Base-by-base conservation (phyloP, 1,284 basidiomycete species). In the Papiliotrema terrestris region DNA sequence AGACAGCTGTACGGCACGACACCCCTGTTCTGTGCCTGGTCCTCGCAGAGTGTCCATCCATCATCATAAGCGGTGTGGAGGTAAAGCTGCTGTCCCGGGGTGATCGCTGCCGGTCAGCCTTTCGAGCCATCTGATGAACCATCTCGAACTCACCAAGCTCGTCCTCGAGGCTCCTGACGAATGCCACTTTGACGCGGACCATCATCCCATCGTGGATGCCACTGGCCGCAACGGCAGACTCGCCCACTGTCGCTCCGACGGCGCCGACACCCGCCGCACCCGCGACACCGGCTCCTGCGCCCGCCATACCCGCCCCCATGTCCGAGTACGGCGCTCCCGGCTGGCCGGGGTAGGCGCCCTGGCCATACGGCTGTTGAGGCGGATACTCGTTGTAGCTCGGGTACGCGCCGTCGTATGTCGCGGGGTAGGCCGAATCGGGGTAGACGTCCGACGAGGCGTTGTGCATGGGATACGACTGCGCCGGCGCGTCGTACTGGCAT, bases 11-110 rank as follows among this genome's bases (percentile, higher is more conserved):
- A 46, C 25, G 75, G 75, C 11, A 77, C 75, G 15, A 76, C 73
- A 35, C 75, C 75, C 25, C 67, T 56, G 56, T 68, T 69, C 52
- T 68, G 64, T 32, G 63, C 60, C 43, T 69, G 63, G 55, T 74
- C 69, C 60, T 76, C 73, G 53, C 75, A 77, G 17, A 77, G 62
- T 29, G 65, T 66, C 75, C 75, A 77, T 15, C 73, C 75, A 60
- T 77, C 75, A 52, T 77, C 75, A 60, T 77, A 77, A 19, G 68
- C 66, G 51, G 62, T 69, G 63, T 76, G 72, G 11, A 77, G 65
- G 60, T 66, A 74, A 42, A 77, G 69, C 52, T 73, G 70, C 58
- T 77, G 74, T 39, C 69, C 72, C n/a, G 74, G 74, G 11, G 61
- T 62, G 58, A 77, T 72, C 41, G 72, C 75, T 32, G 60, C 58